These are phyloP conservation scores for Fusarium albosuccineum DNA, from an alignment of 2,329 filamentous ascomycete genomes.

Conservation along the genomic window DNA sequence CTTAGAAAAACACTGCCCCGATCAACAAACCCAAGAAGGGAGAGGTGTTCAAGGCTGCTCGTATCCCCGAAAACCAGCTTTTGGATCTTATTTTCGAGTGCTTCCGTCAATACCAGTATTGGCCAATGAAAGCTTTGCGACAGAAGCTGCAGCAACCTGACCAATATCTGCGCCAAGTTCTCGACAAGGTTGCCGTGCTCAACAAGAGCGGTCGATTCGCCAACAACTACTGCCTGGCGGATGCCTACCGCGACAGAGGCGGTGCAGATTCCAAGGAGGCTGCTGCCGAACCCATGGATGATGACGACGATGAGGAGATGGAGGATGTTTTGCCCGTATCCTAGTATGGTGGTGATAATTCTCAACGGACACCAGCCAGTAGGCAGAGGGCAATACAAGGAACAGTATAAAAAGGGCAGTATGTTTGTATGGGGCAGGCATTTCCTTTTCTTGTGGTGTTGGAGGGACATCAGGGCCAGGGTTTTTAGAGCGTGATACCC, in stretches of 20 bases:
- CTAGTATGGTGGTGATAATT: slow-evolving; percentile 16
- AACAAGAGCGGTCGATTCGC: slow-evolving; percentile 87
- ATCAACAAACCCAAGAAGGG: slow-evolving; percentile 70
- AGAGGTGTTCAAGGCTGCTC: slow-evolving; percentile 84
- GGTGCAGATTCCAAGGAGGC: slow-evolving; percentile 63
- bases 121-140: slow-evolving; percentile 91
- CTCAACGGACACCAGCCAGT: background rate
- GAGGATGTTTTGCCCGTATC: slow-evolving; percentile 74
- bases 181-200: slow-evolving; percentile 85
- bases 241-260: slow-evolving; percentile 58
- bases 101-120: slow-evolving; percentile 90
- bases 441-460: slow-evolving; percentile 22
- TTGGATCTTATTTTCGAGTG: slow-evolving; percentile 85
- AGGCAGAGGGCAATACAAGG: background rate
- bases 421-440: slow-evolving; percentile 2
- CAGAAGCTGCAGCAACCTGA: slow-evolving; percentile 86
- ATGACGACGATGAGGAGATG: slow-evolving; percentile 80
- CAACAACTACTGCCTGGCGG: slow-evolving; percentile 86
- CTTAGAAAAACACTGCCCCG: slow-evolving; percentile 66
- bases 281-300: slow-evolving; percentile 68
- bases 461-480: slow-evolving; percentile 31
- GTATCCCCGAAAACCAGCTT: slow-evolving; percentile 90
- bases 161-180: slow-evolving; percentile 86
- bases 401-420: background rate
- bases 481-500: slow-evolving; percentile 49